Conservation (phyloP, 352 stramenopile species). For the Globisporangium alternatum region DNA sequence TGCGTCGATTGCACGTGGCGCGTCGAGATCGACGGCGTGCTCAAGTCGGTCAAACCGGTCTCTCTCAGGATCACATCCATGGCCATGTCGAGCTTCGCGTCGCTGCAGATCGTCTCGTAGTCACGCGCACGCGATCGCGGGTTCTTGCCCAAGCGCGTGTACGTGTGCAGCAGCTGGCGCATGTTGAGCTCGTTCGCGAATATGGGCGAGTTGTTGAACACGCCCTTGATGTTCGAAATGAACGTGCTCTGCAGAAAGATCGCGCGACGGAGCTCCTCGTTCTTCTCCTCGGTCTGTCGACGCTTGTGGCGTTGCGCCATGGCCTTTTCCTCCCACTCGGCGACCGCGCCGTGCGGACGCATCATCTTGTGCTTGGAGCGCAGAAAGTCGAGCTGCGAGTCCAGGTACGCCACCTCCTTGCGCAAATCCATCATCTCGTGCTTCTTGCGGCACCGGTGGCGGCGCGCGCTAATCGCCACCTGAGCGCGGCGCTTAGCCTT, state of each 20-base stretch:
- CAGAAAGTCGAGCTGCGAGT: slow-evolving; percentile 27
- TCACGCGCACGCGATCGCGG: slow-evolving; percentile 37
- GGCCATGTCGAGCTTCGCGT: slow-evolving; percentile 50
- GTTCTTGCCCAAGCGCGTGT: slow-evolving; percentile 42
- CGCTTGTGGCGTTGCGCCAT: slow-evolving; percentile 34
- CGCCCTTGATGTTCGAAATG: slow-evolving; percentile 32
- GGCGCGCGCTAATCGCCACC: slow-evolving; percentile 34
- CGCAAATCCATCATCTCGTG: slow-evolving; percentile 39
- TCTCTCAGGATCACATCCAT: slow-evolving; percentile 48
- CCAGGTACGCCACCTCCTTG: slow-evolving; percentile 33
- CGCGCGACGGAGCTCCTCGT: slow-evolving; percentile 45
- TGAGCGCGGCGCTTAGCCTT: slow-evolving; percentile 30
- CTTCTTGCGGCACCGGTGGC: slow-evolving; percentile 46
- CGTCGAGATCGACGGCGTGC: slow-evolving; percentile 36
- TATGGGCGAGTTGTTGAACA: slow-evolving; percentile 32
- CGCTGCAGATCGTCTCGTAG: slow-evolving; percentile 38
- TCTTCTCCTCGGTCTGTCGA: slow-evolving; percentile 31
- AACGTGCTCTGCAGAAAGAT: slow-evolving; percentile 50
- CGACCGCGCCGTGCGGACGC: slow-evolving; percentile 20
- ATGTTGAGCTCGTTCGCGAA: slow-evolving; percentile 40
- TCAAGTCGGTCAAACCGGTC: slow-evolving; percentile 35
- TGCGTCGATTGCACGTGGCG: slow-evolving; percentile 21
- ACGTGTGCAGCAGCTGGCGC: slow-evolving; percentile 49
- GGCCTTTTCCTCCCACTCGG: slow-evolving; percentile 28
- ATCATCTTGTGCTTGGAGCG: slow-evolving; percentile 31